Conservation (phyloP, 169 alveolate genomes). For the Plasmodium cynomolgi region DNA sequence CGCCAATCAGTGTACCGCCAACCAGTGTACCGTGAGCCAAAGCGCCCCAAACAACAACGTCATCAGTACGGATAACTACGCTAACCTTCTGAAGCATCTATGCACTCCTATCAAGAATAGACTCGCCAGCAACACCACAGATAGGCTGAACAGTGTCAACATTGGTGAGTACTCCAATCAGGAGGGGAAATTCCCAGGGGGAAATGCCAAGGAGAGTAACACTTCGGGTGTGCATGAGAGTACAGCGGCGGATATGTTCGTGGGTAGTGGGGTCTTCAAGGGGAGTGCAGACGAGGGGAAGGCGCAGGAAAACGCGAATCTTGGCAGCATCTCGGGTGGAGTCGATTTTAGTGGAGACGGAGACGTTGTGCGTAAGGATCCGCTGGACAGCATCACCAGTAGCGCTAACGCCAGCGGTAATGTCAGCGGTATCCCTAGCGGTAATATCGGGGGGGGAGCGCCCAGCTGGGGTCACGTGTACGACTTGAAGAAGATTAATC, state of each 20-base stretch:
- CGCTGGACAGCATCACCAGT: background rate
- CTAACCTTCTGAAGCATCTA: constrained; percentile 40
- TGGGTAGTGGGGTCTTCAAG: background rate
- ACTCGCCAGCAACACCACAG: background rate
- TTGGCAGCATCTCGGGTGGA: background rate
- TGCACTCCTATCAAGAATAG: constrained; percentile 60
- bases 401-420: background rate
- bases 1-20: background rate
- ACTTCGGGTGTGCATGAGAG: background rate
- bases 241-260: background rate
- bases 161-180: background rate
- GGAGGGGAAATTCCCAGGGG: background rate
- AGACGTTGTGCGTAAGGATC: background rate
- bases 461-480: constrained; percentile 1
- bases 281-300: background rate
- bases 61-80: constrained; percentile 61
- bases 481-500: background rate
- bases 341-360: background rate
- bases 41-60: background rate
- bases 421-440: background rate
- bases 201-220: background rate
- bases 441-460: background rate
- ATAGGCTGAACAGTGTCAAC: background rate
- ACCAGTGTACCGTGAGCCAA: background rate
- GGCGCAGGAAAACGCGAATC: background rate